Percentiles rank a stretch among this genome's conserved stretches.
Conservation (phyloP, 129 eudicot genomes). For the Lonicera japonica region DNA sequence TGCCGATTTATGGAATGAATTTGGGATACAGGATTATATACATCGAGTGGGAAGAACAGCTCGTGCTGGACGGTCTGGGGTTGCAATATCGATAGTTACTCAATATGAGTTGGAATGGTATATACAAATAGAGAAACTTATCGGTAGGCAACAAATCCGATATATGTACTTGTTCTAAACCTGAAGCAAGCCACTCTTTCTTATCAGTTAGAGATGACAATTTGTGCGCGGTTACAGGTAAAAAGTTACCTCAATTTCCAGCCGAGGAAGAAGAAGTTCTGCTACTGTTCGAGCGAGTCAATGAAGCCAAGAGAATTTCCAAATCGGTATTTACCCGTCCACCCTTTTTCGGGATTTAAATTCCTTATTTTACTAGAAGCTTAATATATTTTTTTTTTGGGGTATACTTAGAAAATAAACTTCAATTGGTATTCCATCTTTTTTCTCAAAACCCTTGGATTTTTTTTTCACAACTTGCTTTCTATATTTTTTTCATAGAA, state of each 20-base stretch:
- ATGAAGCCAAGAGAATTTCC: conserved; percentile 71
- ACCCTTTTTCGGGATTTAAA: neutral
- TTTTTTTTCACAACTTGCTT: neutral
- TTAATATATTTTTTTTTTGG: too few species aligned
- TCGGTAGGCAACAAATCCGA: conserved; percentile 33
- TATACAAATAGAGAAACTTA: conserved; percentile 78
- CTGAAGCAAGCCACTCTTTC: neutral
- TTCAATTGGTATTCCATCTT: too few species aligned
- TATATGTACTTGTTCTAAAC: neutral
- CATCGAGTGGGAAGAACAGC: conserved; percentile 99
- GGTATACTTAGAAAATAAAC: neutral
- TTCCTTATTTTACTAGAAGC: neutral
- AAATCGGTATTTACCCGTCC: conserved; percentile 32
- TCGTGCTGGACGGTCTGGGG: conserved; percentile 95
- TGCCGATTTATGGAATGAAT: conserved; percentile 6
- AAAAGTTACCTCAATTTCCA: conserved; percentile 56
- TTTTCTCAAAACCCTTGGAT: neutral
- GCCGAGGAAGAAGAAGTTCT: conserved; percentile 75
- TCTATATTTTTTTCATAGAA: too few species aligned
- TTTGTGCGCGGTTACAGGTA: conserved; percentile 34
- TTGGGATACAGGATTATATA: conserved; percentile 61
- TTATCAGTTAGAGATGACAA: too few species aligned
- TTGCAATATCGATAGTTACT: conserved; percentile 81
- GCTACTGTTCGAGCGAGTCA: conserved; percentile 51
- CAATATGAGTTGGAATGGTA: conserved; percentile 96